These are phyloP conservation scores for Ambrosiella cleistominuta DNA, from an alignment of 2,329 filamentous ascomycete species.

Conservation along the genomic window DNA sequence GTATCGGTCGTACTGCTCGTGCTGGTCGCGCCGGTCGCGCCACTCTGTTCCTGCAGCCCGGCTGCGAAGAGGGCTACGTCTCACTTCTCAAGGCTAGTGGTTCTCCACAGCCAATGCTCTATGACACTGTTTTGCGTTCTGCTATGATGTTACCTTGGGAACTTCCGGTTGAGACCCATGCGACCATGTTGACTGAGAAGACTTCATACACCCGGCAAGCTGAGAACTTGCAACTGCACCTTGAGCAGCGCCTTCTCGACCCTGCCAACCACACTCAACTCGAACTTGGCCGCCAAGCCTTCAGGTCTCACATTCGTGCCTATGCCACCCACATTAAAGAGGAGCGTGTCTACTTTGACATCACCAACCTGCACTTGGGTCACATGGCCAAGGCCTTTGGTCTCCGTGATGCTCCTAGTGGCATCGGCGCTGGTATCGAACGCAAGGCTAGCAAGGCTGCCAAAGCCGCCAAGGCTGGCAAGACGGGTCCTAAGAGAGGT, in stretches of 20 bases:
- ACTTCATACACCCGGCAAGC: slow-evolving; percentile 32
- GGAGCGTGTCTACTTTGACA: slow-evolving; percentile 78
- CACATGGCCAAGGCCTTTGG: slow-evolving; percentile 91
- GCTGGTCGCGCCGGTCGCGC: slow-evolving; percentile 78
- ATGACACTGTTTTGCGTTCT: slow-evolving; percentile 42
- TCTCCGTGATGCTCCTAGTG: slow-evolving; percentile 70
- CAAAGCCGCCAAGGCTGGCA: slow-evolving; percentile 16
- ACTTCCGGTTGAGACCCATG: slow-evolving; percentile 53
- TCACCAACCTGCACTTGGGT: slow-evolving; percentile 76
- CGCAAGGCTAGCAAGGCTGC: slow-evolving; percentile 24
- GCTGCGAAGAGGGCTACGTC: slow-evolving; percentile 82
- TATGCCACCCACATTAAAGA: slow-evolving; percentile 85
- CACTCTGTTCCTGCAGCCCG: slow-evolving; percentile 76
- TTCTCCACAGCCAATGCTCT: slow-evolving; percentile 32
- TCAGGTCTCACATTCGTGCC: slow-evolving; percentile 79
- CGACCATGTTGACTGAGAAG: slow-evolving; percentile 22
- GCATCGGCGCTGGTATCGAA: slow-evolving; percentile 48
- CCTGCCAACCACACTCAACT: slow-evolving; percentile 42
- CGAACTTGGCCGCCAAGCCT: slow-evolving; percentile 68
- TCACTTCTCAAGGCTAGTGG: slow-evolving; percentile 41
- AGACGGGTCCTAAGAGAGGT: background rate
- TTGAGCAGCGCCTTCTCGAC: slow-evolving; percentile 41
- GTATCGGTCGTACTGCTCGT: slow-evolving; percentile 85
- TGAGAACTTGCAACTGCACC: slow-evolving; percentile 39
- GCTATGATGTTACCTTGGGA: slow-evolving; percentile 44